Evolutionary conservation across 257 asterid genomes (phyloP).

Genomic region (Ligustrum vulgare): DNA sequence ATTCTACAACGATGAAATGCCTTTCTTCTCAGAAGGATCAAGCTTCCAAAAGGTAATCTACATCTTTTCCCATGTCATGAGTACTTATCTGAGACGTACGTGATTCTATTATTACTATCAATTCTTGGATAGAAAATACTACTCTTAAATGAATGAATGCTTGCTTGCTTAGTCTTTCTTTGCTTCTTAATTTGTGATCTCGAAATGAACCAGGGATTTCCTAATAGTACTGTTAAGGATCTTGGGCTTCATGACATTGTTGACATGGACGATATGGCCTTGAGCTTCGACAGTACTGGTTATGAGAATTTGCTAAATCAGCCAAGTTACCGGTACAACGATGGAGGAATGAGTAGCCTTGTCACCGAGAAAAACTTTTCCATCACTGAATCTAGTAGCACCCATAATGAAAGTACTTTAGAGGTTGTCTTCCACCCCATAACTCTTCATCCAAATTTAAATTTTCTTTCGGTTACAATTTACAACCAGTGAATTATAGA

Average conservation of each 20-base stretch:
- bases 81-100: not conserved
- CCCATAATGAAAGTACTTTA: slow-evolving; percentile 42
- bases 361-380: slow-evolving; percentile 51
- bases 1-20: slow-evolving; percentile 26
- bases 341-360: slow-evolving; percentile 36
- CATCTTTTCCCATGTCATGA: too few species aligned
- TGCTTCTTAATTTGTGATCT: not conserved
- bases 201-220: slow-evolving; percentile 32
- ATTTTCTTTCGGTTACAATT: too few species aligned
- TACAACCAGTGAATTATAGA: not conserved
- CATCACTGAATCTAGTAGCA: slow-evolving; percentile 47
- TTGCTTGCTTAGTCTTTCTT: not conserved
- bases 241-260: slow-evolving; percentile 43
- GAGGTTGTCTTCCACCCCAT: slow-evolving; percentile 42
- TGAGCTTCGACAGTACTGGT: slow-evolving; percentile 39
- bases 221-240: slow-evolving; percentile 37
- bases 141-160: not conserved
- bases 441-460: not conserved
- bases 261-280: slow-evolving; percentile 45
- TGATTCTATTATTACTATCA: not conserved
- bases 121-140: too few species aligned
- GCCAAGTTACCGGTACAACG: slow-evolving; percentile 37
- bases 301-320: slow-evolving; percentile 40
- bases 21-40: slow-evolving; percentile 42
- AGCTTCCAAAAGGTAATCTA: slow-evolving; percentile 41